These are phyloP conservation scores for Colletotrichum tropicale DNA, from an alignment of 2,329 filamentous ascomycete species.

Conservation along the genomic window DNA sequence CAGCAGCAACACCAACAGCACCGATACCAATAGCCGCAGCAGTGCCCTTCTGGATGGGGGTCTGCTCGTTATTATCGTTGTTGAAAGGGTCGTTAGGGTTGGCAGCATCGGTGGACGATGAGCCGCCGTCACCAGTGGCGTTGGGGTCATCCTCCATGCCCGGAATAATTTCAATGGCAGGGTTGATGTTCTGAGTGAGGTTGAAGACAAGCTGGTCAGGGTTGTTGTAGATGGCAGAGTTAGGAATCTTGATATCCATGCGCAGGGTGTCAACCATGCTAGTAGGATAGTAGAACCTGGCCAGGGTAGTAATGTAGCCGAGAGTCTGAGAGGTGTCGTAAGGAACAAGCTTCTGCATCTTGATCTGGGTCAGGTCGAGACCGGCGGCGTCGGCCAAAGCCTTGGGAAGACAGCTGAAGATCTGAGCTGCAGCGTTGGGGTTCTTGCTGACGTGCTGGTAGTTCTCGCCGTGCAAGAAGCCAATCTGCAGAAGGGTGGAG, in stretches of 20 bases:
- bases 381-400: conserved; percentile 71
- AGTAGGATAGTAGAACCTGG: conserved; percentile 71
- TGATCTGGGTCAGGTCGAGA: conserved; percentile 59
- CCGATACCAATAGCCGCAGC: conserved; percentile 76
- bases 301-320: conserved; percentile 83
- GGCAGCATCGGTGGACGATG: conserved; percentile 36
- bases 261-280: conserved; percentile 71
- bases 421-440: conserved; percentile 77
- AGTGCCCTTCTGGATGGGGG: conserved; percentile 65
- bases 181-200: conserved; percentile 83
- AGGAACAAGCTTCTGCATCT: conserved; percentile 75
- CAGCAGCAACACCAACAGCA: conserved; percentile 76
- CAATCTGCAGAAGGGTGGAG: conserved; percentile 79
- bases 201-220: conserved; percentile 67
- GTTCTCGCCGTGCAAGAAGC: conserved; percentile 81
- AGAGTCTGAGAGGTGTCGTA: conserved; percentile 72
- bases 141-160: conserved; percentile 47
- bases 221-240: conserved; percentile 78
- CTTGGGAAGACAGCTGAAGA: conserved; percentile 78
- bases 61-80: conserved; percentile 50
- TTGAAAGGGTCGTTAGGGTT: conserved; percentile 47
- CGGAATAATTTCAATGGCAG: conserved; percentile 71
- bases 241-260: conserved; percentile 72
- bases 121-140: conserved; percentile 40
- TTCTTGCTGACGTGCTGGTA: conserved; percentile 81